Evolutionary conservation across 805 yeast species (phyloP).

Genomic region (Metschnikowia aberdeeniae): DNA sequence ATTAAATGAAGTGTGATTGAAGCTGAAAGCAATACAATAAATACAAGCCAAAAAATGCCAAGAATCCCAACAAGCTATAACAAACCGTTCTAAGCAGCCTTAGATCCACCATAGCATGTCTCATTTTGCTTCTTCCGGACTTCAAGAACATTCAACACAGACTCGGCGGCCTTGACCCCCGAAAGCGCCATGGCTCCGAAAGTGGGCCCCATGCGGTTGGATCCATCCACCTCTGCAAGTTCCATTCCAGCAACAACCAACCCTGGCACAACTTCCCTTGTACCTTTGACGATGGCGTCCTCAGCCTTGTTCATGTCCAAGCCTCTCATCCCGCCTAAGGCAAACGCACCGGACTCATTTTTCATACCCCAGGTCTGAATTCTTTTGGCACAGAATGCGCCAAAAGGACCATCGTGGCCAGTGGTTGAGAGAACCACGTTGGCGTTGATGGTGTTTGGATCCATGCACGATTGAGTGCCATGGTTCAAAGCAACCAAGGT

Average conservation of each 20-base stretch:
- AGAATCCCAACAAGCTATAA: background rate
- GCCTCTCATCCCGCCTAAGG: conserved; percentile 69
- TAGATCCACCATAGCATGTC: conserved; percentile 15
- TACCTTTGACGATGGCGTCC: conserved; percentile 66
- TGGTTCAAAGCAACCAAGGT: conserved; percentile 73
- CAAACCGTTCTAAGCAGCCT: background rate
- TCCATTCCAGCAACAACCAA: conserved; percentile 75
- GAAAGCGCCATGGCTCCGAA: conserved; percentile 78
- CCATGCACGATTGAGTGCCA: conserved; percentile 77
- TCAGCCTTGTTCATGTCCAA: conserved; percentile 76
- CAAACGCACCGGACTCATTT: conserved; percentile 19
- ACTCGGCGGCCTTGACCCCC: conserved; percentile 76
- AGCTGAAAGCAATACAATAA: too few species aligned
- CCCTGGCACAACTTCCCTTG: conserved; percentile 64
- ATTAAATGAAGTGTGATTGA: too few species aligned
- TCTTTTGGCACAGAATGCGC: conserved; percentile 75
- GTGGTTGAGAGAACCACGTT: conserved; percentile 65
- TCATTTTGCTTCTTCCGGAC: conserved; percentile 34
- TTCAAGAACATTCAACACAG: conserved; percentile 36
- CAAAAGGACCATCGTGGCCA: conserved; percentile 83
- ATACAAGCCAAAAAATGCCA: background rate
- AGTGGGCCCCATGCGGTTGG: conserved; percentile 82
- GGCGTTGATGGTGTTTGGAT: conserved; percentile 71
- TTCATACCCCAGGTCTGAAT: conserved; percentile 31
- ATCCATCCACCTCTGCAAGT: conserved; percentile 70